These are phyloP conservation scores for Galerina sulciceps DNA, from an alignment of 768 basidiomycete genomes.

Conservation along the genomic window DNA sequence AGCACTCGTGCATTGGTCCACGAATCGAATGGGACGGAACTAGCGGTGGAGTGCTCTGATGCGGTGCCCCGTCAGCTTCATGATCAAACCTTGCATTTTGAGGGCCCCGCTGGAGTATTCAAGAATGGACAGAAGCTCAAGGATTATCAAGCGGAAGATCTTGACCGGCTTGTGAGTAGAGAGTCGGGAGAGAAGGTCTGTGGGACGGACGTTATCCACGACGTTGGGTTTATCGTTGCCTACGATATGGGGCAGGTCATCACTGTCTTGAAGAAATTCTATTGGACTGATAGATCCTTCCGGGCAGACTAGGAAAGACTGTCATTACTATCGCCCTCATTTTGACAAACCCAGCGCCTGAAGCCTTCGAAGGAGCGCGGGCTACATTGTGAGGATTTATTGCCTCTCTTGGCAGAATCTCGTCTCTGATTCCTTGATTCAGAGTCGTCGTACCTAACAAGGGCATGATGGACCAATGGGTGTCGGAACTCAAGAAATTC, in stretches of 20 bases:
- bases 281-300: not conserved
- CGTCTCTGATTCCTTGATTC: not conserved
- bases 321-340: conserved; percentile 5
- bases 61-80: no score
- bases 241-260: conserved; percentile 17
- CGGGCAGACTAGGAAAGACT: conserved; percentile 5
- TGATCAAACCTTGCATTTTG: no score
- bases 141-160: conserved; percentile 10
- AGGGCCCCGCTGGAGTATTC: not conserved
- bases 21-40: no score
- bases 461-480: conserved; percentile 11
- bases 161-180: conserved; percentile 5
- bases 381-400: conserved; percentile 2
- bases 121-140: conserved; percentile 7
- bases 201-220: conserved; percentile 9
- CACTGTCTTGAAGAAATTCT: no score
- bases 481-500: conserved; percentile 6
- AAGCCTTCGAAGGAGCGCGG: not conserved
- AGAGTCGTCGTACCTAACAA: conserved; percentile 10
- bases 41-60: no score
- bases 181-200: conserved; percentile 17
- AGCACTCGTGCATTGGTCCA: no score
- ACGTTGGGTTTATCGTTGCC: conserved; percentile 13
- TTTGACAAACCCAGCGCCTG: not conserved
- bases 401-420: not conserved